phyloP scores from a whole-genome alignment of 768 basidiomycete genomes.

The Leccinum fibrillosum region DNA sequence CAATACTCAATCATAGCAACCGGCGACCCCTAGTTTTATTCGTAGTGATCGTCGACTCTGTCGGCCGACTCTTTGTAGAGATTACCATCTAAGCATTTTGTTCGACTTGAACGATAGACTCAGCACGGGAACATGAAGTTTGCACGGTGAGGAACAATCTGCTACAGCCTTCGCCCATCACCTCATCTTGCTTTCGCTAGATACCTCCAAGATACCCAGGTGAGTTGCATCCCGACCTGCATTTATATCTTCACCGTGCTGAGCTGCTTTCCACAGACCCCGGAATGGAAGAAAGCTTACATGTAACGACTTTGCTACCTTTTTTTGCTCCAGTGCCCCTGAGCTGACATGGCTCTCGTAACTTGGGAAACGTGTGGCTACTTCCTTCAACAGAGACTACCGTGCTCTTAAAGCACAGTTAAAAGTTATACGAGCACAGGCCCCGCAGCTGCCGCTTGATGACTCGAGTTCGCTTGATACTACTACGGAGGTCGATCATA shows the following conservation, averaged over 20 bases:
- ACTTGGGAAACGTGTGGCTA: not conserved
- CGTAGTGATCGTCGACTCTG: not conserved
- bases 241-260: not conserved
- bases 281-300: slow-evolving; percentile 49
- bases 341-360: not conserved
- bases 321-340: not conserved
- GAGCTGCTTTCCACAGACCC: slow-evolving; percentile 42
- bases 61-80: not conserved
- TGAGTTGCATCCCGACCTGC: slow-evolving; percentile 17
- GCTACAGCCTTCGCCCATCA: not conserved
- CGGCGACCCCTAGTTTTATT: not conserved
- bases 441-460: slow-evolving; percentile 20
- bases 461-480: not conserved
- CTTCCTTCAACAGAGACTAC: slow-evolving; percentile 52
- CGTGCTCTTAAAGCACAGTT: slow-evolving; percentile 71
- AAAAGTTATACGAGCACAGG: slow-evolving; percentile 44
- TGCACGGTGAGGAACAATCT: slow-evolving; percentile 42
- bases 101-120: not conserved
- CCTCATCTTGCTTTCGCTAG: slow-evolving; percentile 29
- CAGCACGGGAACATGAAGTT: slow-evolving; percentile 49
- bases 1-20: not conserved
- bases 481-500: slow-evolving; percentile 1
- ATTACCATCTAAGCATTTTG: not conserved
- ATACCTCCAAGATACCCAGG: slow-evolving; percentile 70
- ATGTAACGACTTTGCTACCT: slow-evolving; percentile 12